phyloP scores from a whole-genome alignment of 345 rosid genomes.

The Arabis alpina region DNA sequence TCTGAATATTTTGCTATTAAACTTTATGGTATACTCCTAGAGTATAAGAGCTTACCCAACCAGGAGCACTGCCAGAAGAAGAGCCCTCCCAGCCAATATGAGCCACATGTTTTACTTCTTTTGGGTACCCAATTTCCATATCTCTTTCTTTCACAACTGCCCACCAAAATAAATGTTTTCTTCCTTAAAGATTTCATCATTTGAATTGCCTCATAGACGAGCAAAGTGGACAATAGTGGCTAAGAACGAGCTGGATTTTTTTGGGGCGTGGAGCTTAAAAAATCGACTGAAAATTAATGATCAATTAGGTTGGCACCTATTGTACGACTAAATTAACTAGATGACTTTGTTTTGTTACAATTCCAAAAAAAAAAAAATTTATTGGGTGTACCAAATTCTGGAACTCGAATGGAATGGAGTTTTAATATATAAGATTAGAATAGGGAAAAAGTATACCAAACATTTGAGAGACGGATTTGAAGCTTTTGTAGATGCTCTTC shows the following conservation, averaged over 20 bases:
- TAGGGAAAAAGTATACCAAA: conserved; percentile 54
- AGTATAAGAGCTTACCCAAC: conserved; percentile 63
- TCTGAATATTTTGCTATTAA: not conserved
- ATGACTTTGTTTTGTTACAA: too few species aligned
- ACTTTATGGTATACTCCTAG: not conserved
- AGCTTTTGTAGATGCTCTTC: conserved; percentile 86
- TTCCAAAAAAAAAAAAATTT: too few species aligned
- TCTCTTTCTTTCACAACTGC: conserved; percentile 74
- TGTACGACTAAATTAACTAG: too few species aligned
- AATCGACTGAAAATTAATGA: too few species aligned
- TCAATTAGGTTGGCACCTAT: too few species aligned
- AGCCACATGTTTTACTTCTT: conserved; percentile 91
- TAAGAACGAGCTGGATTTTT: not conserved
- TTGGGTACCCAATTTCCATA: conserved; percentile 81
- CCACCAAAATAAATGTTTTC: conserved; percentile 8
- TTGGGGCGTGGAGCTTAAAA: not conserved
- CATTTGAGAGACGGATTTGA: conserved; percentile 81
- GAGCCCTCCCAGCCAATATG: conserved; percentile 86
- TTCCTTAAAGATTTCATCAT: not conserved
- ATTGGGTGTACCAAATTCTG: too few species aligned
- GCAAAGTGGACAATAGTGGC: conserved; percentile 19
- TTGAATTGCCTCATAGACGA: not conserved
- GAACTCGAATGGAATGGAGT: too few species aligned
- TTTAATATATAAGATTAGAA: conserved; percentile 3
- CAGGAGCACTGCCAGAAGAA: conserved; percentile 71